Percentiles rank a stretch among this genome's conserved stretches.
Conservation (phyloP, 768 basidiomycete species). For the Boletus vermiculosoides region DNA sequence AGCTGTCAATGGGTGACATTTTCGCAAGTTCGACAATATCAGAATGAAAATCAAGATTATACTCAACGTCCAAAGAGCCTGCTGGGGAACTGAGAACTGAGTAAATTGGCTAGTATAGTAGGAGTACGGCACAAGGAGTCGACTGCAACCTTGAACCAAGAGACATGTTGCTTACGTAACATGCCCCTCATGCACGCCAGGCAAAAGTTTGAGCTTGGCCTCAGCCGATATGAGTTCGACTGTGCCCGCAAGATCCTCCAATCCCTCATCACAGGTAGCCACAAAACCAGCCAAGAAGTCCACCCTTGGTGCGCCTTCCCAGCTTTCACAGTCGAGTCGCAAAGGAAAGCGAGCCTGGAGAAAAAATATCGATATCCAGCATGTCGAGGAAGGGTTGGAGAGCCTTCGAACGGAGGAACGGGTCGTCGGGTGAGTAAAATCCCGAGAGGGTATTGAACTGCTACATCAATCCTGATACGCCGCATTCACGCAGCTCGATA, state of each 20-base stretch:
- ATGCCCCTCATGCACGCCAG: neutral
- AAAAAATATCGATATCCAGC: slow-evolving; percentile 86
- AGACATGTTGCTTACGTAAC: slow-evolving; percentile 16
- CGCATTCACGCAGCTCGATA: slow-evolving; percentile 43
- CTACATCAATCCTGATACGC: neutral
- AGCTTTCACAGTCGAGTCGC: slow-evolving; percentile 60
- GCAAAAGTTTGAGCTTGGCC: neutral
- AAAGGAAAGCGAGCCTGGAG: slow-evolving; percentile 95
- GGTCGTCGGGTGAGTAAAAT: slow-evolving; percentile 61
- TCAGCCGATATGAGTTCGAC: slow-evolving; percentile 9
- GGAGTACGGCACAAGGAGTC: too few species aligned
- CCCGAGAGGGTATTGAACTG: accelerated
- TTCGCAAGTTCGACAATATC: neutral
- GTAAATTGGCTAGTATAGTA: too few species aligned
- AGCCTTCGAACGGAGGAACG: slow-evolving; percentile 78
- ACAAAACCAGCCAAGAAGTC: slow-evolving; percentile 16
- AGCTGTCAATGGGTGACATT: neutral
- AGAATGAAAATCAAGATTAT: neutral
- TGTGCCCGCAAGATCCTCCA: neutral
- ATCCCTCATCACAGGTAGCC: neutral
- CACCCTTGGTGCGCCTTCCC: slow-evolving; percentile 28
- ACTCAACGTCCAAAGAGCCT: neutral
- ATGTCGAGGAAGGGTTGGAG: slow-evolving; percentile 76
- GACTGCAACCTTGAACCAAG: too few species aligned
- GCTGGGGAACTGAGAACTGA: neutral